These are phyloP conservation scores for Saccharomycopsis schoenii DNA, from an alignment of 805 yeast species.

Conservation along the genomic window DNA sequence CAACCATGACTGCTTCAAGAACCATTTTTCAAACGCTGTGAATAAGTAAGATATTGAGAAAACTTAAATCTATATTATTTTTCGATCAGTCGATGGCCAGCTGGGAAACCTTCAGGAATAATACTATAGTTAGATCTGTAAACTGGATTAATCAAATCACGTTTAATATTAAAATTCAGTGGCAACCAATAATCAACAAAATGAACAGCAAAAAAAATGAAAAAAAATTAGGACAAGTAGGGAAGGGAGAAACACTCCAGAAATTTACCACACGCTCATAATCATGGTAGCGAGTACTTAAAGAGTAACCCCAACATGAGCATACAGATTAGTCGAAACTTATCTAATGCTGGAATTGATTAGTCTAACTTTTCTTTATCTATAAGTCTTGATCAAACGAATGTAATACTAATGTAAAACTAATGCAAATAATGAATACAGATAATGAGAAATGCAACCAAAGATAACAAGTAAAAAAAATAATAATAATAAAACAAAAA, in stretches of 20 bases:
- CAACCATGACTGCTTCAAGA: constrained; percentile 91
- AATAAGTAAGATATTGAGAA: not conserved
- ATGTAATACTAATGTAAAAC: too few relatives aligned
- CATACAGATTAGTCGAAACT: not conserved
- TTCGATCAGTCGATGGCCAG: not conserved
- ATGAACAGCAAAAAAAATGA: not conserved
- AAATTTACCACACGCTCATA: not conserved
- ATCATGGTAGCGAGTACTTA: not conserved
- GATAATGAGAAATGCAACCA: not conserved
- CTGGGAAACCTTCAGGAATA: not conserved
- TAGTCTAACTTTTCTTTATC: not conserved
- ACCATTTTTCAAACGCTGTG: constrained; percentile 43
- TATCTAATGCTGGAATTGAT: not conserved
- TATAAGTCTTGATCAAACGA: not conserved
- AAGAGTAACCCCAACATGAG: not conserved
- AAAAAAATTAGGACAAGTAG: not conserved
- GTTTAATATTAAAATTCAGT: not conserved
- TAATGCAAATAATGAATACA: not conserved
- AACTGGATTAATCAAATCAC: not conserved
- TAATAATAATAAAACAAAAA: too few relatives aligned
- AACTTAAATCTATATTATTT: not conserved
- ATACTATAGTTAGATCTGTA: not conserved
- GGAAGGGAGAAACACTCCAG: not conserved
- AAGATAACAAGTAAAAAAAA: not conserved
- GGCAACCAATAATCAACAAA: not conserved